Conservation (phyloP, 495 filamentous ascomycete genomes). For the Talaromyces wortmannii region DNA sequence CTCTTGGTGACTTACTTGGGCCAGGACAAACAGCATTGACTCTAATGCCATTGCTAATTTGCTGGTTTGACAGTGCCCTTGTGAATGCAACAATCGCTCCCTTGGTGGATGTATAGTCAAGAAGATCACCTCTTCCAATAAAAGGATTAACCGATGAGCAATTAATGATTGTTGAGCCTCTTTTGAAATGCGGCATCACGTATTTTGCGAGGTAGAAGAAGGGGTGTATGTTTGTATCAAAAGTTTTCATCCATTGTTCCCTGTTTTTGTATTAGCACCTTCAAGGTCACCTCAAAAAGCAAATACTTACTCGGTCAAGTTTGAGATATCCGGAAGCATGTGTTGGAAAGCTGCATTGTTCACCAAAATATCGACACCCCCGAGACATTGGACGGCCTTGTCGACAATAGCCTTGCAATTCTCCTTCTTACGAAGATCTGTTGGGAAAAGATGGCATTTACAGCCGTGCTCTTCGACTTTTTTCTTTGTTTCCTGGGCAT, state of each 20-base stretch:
- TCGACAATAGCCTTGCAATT: slow-evolving; percentile 69
- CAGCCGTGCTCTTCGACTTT: slow-evolving; percentile 58
- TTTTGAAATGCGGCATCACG: slow-evolving; percentile 64
- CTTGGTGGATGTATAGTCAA: slow-evolving; percentile 83
- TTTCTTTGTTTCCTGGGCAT: slow-evolving; percentile 67
- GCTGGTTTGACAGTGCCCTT: slow-evolving; percentile 70
- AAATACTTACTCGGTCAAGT: slow-evolving; percentile 58
- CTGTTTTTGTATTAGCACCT: slow-evolving; percentile 17
- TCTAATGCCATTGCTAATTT: slow-evolving; percentile 63
- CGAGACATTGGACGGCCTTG: slow-evolving; percentile 54
- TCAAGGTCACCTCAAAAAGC: too few species aligned
- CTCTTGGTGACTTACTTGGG: slow-evolving; percentile 36
- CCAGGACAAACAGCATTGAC: slow-evolving; percentile 80
- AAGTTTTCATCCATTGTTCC: slow-evolving; percentile 71
- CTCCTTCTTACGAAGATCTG: slow-evolving; percentile 53
- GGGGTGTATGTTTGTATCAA: slow-evolving; percentile 71
- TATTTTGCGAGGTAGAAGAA: slow-evolving; percentile 77
- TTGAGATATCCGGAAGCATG: slow-evolving; percentile 64
- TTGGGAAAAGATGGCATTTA: slow-evolving; percentile 52
- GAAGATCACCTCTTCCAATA: slow-evolving; percentile 71
- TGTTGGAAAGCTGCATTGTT: slow-evolving; percentile 79
- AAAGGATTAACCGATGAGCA: slow-evolving; percentile 79
- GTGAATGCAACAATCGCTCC: slow-evolving; percentile 81
- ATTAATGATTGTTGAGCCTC: slow-evolving; percentile 77
- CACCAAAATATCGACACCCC: slow-evolving; percentile 68